Evolutionary conservation across 176 grass and related monocot genomes (phyloP).

Genomic region (Tillandsia fasciculata): DNA sequence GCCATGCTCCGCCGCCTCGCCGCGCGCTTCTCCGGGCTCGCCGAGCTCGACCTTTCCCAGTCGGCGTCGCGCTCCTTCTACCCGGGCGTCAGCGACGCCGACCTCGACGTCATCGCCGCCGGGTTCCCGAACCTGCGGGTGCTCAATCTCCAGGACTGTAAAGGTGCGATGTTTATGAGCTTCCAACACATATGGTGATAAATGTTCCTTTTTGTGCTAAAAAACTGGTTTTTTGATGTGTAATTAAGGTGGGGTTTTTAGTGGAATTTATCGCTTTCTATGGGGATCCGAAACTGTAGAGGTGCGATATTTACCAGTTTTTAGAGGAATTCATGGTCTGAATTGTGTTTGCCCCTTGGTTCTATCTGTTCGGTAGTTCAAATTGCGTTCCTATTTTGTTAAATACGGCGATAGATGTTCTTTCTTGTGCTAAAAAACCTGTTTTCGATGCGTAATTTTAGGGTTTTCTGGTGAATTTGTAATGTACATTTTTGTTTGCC

Average conservation of each 20-base stretch:
- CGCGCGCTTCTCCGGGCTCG: conserved; percentile 31
- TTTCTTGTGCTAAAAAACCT: background rate
- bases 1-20: conserved; percentile 65
- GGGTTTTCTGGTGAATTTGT: background rate
- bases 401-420: background rate
- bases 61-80: conserved; percentile 54
- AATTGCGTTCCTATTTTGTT: background rate
- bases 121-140: conserved; percentile 34
- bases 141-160: conserved; percentile 55
- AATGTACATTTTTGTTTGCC: background rate
- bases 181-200: background rate
- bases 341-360: no score
- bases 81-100: conserved; percentile 53
- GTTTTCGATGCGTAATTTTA: background rate
- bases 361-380: background rate
- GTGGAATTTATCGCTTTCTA: no score
- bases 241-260: no score
- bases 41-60: conserved; percentile 53
- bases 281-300: conserved; percentile 47
- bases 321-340: background rate
- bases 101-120: conserved; percentile 35
- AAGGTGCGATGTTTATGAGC: conserved; percentile 30
- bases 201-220: background rate
- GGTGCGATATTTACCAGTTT: conserved; percentile 20
- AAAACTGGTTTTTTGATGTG: background rate